Evolutionary conservation across 495 filamentous ascomycete species (phyloP).

Genomic region (Penicillium herquei): DNA sequence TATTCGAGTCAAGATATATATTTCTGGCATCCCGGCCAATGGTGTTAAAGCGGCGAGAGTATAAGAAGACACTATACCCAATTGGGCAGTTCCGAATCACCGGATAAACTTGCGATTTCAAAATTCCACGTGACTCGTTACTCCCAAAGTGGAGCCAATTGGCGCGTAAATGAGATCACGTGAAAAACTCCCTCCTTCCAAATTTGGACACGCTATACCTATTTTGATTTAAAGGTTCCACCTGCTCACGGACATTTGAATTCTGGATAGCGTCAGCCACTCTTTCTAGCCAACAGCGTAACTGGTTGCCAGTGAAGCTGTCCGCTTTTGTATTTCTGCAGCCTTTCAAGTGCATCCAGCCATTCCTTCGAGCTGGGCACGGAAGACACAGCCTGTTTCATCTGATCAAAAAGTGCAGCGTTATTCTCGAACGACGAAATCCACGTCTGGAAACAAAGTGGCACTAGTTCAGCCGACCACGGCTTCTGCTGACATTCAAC

Average conservation of each 20-base stretch:
- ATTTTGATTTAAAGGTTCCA: too few relatives aligned
- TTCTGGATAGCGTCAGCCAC: background rate
- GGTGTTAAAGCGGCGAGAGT: too few relatives aligned
- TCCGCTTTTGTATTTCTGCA: background rate
- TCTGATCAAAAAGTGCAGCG: background rate
- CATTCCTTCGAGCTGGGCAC: background rate
- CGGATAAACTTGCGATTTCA: too few relatives aligned
- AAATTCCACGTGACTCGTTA: too few relatives aligned
- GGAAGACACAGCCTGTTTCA: background rate
- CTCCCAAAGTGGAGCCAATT: too few relatives aligned
- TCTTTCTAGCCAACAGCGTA: background rate
- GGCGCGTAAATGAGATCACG: too few relatives aligned
- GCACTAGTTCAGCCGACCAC: background rate
- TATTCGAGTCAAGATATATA: too few relatives aligned
- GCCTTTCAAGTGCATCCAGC: background rate
- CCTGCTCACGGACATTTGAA: too few relatives aligned
- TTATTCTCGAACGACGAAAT: background rate
- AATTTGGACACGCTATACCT: background rate
- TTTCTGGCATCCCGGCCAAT: too few relatives aligned
- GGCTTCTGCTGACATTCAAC: background rate
- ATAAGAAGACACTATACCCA: too few relatives aligned
- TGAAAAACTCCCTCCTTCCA: background rate
- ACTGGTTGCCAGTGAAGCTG: background rate
- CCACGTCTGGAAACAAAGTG: background rate
- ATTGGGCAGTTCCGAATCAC: too few relatives aligned